Evolutionary conservation across 1,284 basidiomycete genomes (phyloP), one percentile per base, ranked within the genome.

Genomic region (Malassezia nana): DNA sequence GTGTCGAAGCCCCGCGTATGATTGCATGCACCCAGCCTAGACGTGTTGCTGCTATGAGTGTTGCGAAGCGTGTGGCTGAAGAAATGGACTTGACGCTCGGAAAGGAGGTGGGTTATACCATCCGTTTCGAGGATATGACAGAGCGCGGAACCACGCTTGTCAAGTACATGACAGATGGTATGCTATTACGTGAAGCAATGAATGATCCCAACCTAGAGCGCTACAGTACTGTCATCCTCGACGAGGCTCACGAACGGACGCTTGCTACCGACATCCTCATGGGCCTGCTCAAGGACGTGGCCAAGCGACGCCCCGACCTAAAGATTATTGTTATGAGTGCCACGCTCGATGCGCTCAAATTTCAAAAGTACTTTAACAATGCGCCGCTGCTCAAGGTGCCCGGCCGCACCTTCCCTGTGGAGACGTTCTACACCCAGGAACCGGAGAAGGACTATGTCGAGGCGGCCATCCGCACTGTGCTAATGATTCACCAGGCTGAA

Each of bases 271-370:
- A 99, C 77, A 91, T 98, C 63, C 84, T 99, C 44, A 96, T 99
- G 89, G 91, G 92, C 62, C 79, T 96, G 13, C 70, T 82, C 22
- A 82, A 82, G 70, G 80, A 81, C 59, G 82, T 98, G 15, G 85
- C 86, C 1, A 84, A 83, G 69, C 81, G 82, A 57, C 83, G 94
- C 38, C 66, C 82, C 1, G 92, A 96, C 72, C 83, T 99, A 63
- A 98, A 96, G 78, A 85, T 98, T 69, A 90, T 99, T 57, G 80
- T 99, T 79, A 98, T 98, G 94, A 90, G 87, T 39, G 94, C 94
- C 30, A 99, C 94, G 1, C 83, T 99, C 29, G 92, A 98, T 69
- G 89, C 92, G 0, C 80, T 86, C 70, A 98, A 98, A 76, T 98
- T 98, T 77, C 89, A 92, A 74, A 87, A 84, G 67, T 98, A 96